Percentiles rank a stretch among this genome's conserved stretches.
These are phyloP conservation scores for Pseudocohnilembus persalinus DNA, from an alignment of 169 alveolate species.

Conservation along the genomic window DNA sequence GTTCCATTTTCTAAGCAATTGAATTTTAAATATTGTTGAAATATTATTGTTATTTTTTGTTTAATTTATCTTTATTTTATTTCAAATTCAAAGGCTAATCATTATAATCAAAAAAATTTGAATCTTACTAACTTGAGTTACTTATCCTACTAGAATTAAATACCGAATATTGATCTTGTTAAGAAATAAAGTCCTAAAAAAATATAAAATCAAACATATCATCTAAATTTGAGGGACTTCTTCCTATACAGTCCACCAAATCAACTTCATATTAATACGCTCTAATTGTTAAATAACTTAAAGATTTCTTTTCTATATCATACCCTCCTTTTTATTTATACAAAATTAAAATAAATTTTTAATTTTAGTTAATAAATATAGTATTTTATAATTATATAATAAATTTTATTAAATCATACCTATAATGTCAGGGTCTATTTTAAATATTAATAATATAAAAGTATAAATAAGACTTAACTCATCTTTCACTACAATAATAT, in stretches of 20 bases:
- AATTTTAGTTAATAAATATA: too few species aligned
- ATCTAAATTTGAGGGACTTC: slow-evolving; percentile 49
- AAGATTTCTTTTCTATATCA: not conserved
- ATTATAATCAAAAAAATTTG: slow-evolving; percentile 21
- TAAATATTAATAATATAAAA: too few species aligned
- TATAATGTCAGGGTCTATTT: not conserved
- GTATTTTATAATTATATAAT: too few species aligned
- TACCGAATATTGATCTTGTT: slow-evolving; percentile 10
- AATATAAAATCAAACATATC: slow-evolving; percentile 17
- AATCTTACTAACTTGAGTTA: slow-evolving; percentile 18
- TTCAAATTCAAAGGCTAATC: not conserved
- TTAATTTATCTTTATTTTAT: slow-evolving; percentile 5
- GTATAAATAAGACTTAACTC: not conserved
- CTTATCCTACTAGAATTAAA: slow-evolving; percentile 5
- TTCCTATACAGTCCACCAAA: slow-evolving; percentile 30
- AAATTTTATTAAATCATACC: too few species aligned
- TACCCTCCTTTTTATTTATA: too few species aligned
- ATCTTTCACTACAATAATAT: not conserved
- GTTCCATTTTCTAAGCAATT: slow-evolving; percentile 10
- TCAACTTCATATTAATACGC: not conserved
- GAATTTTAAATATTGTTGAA: slow-evolving; percentile 13
- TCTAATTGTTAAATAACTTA: not conserved
- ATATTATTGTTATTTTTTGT: slow-evolving; percentile 40
- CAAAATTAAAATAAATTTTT: too few species aligned
- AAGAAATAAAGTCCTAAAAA: slow-evolving; percentile 35